Base-by-base conservation (phyloP, 108 stramenopile species). In the Skeletonema tropicum region DNA sequence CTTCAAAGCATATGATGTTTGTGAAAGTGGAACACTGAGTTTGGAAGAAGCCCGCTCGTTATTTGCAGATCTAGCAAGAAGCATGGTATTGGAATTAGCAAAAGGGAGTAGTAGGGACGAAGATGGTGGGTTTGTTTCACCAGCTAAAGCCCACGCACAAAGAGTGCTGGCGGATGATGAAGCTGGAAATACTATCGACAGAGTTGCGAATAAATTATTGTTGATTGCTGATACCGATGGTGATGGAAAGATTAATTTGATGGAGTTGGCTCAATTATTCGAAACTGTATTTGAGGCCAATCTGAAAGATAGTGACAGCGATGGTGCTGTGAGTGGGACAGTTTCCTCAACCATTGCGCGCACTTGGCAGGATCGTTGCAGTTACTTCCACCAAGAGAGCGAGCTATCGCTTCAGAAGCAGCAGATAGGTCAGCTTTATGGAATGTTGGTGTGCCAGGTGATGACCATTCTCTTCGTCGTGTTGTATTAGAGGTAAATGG, bases 321-420 rank as follows among this genome's bases (percentile, higher is more conserved):
- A 45, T 11, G 59, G 33, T 14, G 58, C 33, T 41, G 49, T 35
- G 14, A 62, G 41, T 48, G 74, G 64, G 6, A 73, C 79, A n/a
- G 33, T 88, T 87, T 45, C 87, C 87, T 14, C 84, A 87, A 62
- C 87, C 84, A 13, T 70, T 87, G 2, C 55, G 84, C 14, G 87
- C 87, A 7, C 45, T 88, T 88, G 48, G 87, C 87, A 13, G 87
- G 87, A 39, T 79, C 76, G 9, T 67, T 88, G 59, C 87, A 88
- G 35, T 65, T 88, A 9, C 71, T 88, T 0, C 87, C 87, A 32
- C 79, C 87, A 14, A 63, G 62, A 11, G 85, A 86, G 41, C 64
- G 79, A 11, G 59, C 79, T 2, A 41, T 45, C 19, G 84, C 67
- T 17, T 52, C 77, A 7, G 73, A 79, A 12, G 85, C 87, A 23